Evolutionary conservation across 1,284 basidiomycete species (phyloP), one percentile per base, ranked within the genome.

Genomic region (Exobasidium cylindrosporum): DNA sequence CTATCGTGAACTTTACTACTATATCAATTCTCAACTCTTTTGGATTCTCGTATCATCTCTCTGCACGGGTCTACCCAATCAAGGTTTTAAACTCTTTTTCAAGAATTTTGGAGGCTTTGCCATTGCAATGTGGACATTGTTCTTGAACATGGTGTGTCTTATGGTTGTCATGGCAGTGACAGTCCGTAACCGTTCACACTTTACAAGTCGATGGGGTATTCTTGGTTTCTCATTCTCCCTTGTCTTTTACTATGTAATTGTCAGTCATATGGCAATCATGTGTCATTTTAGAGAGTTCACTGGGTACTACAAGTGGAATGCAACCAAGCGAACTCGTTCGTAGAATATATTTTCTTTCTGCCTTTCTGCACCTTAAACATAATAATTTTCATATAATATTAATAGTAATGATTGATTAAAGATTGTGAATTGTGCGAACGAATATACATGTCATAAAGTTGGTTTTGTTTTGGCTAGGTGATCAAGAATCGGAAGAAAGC

Each of bases 271-370:
- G 60, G 50, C 63, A 26, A 72, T 75, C 63, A 72, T 72, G 53
- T 71, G 69, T 68, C 73, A 75, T 64, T 73, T 75, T 43, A 28
- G 73, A 5, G 69, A 73, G 57, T 65, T 75, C 11, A 58, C 70
- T 65, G 67, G 71, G 64, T 75, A 66, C 59, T 63, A 66, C 45
- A 75, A 75, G 44, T 62, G 61, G 63, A 64, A 63, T 52, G 45
- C 61, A 3, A 63, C 61, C 17, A 40, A 53, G n/a, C 54, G 63
- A 23, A 55, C 10, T 24, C 29, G 47, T 26, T 10, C n/a, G n/a
- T n/a, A n/a, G n/a, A n/a, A n/a, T n/a, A n/a, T n/a, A n/a, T n/a
- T 7, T 50, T 31, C 10, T 10, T 31, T 23, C 47, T 17, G 7
- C 35, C 35, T 7, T 17, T 40, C 35, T 40, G 17, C 35, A 10